These are phyloP conservation scores for Pulveroboletus frians DNA, from an alignment of 768 basidiomycete genomes.

Conservation along the genomic window DNA sequence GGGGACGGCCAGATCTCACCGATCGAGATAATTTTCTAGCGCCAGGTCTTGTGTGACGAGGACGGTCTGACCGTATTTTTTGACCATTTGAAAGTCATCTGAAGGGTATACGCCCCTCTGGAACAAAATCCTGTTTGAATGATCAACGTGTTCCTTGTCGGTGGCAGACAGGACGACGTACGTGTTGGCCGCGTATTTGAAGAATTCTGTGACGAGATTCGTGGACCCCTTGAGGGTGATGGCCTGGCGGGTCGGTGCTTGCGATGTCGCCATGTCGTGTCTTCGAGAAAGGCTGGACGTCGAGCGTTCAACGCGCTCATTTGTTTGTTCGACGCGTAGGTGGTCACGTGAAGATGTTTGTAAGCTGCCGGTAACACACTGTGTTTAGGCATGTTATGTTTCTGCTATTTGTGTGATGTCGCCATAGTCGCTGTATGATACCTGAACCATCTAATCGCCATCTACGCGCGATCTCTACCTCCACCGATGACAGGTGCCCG, in stretches of 20 bases:
- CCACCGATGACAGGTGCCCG: too few relatives aligned
- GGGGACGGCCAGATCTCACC: constrained; percentile 33
- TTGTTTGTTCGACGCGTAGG: neutral
- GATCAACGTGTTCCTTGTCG: neutral
- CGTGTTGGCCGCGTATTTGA: constrained; percentile 99
- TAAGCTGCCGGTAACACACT: too few relatives aligned
- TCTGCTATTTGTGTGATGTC: too few relatives aligned
- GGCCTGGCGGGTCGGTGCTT: constrained; percentile 55
- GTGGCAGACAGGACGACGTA: constrained; percentile 35
- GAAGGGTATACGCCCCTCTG: constrained; percentile 96
- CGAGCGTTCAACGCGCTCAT: too few relatives aligned
- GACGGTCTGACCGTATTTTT: constrained; percentile 96
- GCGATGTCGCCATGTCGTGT: constrained; percentile 36
- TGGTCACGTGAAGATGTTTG: neutral
- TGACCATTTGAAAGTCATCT: constrained; percentile 99
- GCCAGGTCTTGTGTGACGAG: constrained; percentile 91
- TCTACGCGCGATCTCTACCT: too few relatives aligned
- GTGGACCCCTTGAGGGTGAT: constrained; percentile 97
- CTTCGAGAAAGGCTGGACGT: too few relatives aligned
- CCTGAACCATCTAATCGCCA: too few relatives aligned
- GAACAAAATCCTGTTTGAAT: constrained; percentile 72
- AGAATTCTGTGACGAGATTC: constrained; percentile 93
- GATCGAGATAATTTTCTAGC: constrained; percentile 88
- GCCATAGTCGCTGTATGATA: too few relatives aligned
- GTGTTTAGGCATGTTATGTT: too few relatives aligned